Evolutionary conservation across 441 rosid species (phyloP).

Genomic region (Gossypium gossypioides): DNA sequence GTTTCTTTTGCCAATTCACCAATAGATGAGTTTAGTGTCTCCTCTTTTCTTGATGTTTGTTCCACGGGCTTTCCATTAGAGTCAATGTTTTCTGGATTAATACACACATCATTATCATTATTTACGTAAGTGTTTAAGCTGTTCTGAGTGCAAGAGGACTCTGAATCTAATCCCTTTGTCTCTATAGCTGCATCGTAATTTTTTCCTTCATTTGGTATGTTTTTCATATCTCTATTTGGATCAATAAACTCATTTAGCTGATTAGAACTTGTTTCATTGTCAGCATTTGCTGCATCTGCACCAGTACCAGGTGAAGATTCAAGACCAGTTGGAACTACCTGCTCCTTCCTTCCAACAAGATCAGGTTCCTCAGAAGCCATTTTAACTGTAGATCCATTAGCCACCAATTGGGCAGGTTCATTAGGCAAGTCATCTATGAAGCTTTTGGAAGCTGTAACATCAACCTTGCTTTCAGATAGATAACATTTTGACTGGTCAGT

Average conservation of each 20-base stretch:
- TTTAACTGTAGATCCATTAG: constrained; percentile 19
- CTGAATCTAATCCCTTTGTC: constrained; percentile 49
- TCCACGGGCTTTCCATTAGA: constrained; percentile 31
- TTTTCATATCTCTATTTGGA: constrained; percentile 28
- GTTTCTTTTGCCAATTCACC: constrained; percentile 37
- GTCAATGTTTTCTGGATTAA: constrained; percentile 30
- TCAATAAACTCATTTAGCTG: constrained; percentile 39
- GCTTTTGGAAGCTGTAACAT: constrained; percentile 13
- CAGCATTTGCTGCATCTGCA: constrained; percentile 29
- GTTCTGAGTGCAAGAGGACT: constrained; percentile 56
- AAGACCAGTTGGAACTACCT: constrained; percentile 27
- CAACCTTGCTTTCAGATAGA: constrained; percentile 35
- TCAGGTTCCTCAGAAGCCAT: constrained; percentile 29
- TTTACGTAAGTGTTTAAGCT: constrained; percentile 41
- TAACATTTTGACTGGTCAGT: constrained; percentile 26
- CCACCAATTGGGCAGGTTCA: constrained; percentile 28
- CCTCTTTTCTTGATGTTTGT: constrained; percentile 35
- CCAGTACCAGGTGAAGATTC: constrained; percentile 32
- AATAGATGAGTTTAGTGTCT: constrained; percentile 24
- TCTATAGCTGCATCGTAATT: constrained; percentile 28
- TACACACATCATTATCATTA: constrained; percentile 35
- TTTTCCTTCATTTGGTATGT: constrained; percentile 31
- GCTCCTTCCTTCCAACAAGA: constrained; percentile 35
- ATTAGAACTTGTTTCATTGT: constrained; percentile 29
- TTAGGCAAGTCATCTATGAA: constrained; percentile 9